phyloP scores from a whole-genome alignment of 495 filamentous ascomycete genomes.

The Podospora pseudoanserina region DNA sequence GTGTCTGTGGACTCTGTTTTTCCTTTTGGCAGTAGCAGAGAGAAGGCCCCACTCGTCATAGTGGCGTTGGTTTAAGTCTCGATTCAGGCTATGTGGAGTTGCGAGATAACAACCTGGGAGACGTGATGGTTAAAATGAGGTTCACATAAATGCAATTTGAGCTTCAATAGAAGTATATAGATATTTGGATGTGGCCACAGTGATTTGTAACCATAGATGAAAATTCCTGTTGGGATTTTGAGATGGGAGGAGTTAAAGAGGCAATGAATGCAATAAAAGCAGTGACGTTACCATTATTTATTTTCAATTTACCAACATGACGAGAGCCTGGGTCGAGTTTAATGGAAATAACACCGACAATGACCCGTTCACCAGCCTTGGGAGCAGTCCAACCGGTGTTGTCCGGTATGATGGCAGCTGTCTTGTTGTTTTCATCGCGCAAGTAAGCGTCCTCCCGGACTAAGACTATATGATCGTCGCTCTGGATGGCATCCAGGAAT shows the following conservation, averaged over 20 bases:
- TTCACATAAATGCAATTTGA: too few species aligned
- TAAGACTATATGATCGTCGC: not conserved
- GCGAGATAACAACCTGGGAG: too few species aligned
- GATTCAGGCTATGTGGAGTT: too few species aligned
- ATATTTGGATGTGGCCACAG: too few species aligned
- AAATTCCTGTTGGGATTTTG: too few species aligned
- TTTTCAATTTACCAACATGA: not conserved
- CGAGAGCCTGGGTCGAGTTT: not conserved
- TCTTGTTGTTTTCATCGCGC: not conserved
- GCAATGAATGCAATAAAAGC: too few species aligned
- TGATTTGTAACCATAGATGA: too few species aligned
- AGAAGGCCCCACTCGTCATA: not conserved
- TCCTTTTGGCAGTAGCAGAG: not conserved
- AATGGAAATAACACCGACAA: not conserved
- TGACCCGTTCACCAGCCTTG: not conserved
- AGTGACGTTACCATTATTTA: not conserved
- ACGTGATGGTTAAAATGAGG: too few species aligned
- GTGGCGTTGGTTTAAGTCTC: not conserved
- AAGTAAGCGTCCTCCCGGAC: not conserved
- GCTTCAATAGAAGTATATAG: too few species aligned
- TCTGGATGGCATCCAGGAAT: slow-evolving; percentile 5
- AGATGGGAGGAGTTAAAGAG: too few species aligned
- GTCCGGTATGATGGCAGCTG: not conserved
- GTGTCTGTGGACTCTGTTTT: not conserved
- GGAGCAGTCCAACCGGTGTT: not conserved